Base-by-base conservation (phyloP, 2,329 filamentous ascomycete species). In the Fonsecaea pedrosoi region DNA sequence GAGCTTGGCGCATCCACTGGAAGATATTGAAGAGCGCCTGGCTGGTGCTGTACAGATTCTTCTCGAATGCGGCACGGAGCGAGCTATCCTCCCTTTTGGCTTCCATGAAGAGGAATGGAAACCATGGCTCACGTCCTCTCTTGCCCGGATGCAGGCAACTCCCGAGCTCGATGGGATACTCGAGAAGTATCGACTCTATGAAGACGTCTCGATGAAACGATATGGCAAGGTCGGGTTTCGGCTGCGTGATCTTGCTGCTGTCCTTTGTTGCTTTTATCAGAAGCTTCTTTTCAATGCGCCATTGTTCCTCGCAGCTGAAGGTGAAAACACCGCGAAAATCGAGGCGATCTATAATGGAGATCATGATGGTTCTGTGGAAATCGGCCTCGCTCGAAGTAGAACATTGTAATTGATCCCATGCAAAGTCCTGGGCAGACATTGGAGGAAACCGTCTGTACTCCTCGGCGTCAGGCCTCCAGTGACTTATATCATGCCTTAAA, bases 1-100 rank as follows among this genome's bases (percentile, higher is more conserved):
- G 32, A 32, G 40, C 34, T 35, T 42, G 53, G 38, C 60, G 53
- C 60, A 63, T 63, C 60, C 60, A 63, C 25, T 62, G 60, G 53
- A 53, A 64, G 18, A 64, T 64, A 35, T 64, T 64, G 54, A 64
- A 64, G 15, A 64, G 61, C 35, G 54, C 54, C 61, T 57, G 61
- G 54, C 61, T 64, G 25, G 61, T 38, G 38, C 53, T 38, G 34
- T 64, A 48, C 38, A 64, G 54, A 48, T 56, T 58, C 53, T 59
- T 57, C 61, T 64, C 61, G 32, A 57, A 48, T 9, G 61, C 61
- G 38, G 25, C 18, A 37, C 54, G 60, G 37, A 62, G 60, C n/a
- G 60, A 62, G 32, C 45, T 54, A 57, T 62, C 60, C 34, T 54
- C 60, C 60, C 32, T 62, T 55, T 62, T 62, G 40, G 60, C 60